Conservation (phyloP, 192 early-diverging fungal species). For the Backusella psychrophila region DNA sequence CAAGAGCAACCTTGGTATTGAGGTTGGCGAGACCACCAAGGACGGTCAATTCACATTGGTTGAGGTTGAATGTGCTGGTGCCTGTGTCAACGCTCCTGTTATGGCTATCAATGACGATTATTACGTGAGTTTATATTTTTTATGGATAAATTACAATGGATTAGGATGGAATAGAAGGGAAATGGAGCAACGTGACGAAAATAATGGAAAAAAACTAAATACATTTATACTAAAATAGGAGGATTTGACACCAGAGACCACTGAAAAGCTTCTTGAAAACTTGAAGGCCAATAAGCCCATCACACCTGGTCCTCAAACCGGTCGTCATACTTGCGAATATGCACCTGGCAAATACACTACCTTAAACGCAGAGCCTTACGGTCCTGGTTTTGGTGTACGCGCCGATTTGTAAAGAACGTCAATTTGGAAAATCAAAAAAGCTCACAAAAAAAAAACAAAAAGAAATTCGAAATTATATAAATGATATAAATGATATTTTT, state of each 20-base stretch:
- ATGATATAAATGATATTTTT: background rate
- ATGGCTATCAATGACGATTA: slow-evolving; percentile 98
- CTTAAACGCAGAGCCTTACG: slow-evolving; percentile 82
- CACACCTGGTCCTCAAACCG: slow-evolving; percentile 80
- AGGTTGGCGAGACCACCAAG: slow-evolving; percentile 90
- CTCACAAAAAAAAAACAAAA: background rate
- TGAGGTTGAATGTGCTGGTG: slow-evolving; percentile 99
- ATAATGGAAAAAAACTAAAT: background rate
- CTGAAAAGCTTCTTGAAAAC: slow-evolving; percentile 82
- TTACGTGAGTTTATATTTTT: slow-evolving; percentile 56
- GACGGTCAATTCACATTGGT: slow-evolving; percentile 97
- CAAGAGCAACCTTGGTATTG: slow-evolving; percentile 85
- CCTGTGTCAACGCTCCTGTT: slow-evolving; percentile 97
- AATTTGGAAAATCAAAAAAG: background rate
- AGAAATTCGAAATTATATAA: background rate
- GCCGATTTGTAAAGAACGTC: slow-evolving; percentile 63
- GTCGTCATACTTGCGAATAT: slow-evolving; percentile 89
- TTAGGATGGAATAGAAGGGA: background rate
- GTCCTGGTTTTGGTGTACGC: slow-evolving; percentile 89
- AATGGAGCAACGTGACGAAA: background rate
- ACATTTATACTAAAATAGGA: slow-evolving; percentile 53
- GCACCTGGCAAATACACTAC: slow-evolving; percentile 70
- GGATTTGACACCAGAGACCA: slow-evolving; percentile 92
- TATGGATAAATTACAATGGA: background rate
- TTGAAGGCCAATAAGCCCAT: slow-evolving; percentile 80